Evolutionary conservation across 331 rosid species (phyloP), one percentile per base, ranked within the genome.

Genomic region (Cydonia oblonga): DNA sequence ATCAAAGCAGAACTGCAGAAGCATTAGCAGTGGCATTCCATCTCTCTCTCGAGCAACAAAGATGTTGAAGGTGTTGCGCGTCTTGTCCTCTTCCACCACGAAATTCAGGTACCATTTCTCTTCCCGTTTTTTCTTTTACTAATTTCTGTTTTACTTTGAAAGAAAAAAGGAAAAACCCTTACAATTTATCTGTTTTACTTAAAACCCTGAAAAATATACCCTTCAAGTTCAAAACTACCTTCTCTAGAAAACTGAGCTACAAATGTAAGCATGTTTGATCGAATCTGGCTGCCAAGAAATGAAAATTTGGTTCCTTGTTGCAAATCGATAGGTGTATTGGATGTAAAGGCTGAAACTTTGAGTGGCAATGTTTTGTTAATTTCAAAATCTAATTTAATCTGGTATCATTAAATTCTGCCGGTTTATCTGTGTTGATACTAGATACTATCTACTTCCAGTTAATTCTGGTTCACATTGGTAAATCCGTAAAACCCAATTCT

Each of bases 51-150:
- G 7, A 9, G 15, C 46, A 71, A 25, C 70, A 12, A 78, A 64
- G 81, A 89, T 85, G 96, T 82, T 85, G 70, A 89, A 79, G 84
- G 62, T 87, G 2, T 59, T 79, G 66, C 90, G 92, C 58, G 51
- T 71, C 30, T 42, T 87, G 4, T 35, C 75, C 40, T 77, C 76
- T 33, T 81, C 85, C 46, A 40, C 46, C 15, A 3, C 15, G 44
- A 38, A 38, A 38, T 38, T 10, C 60, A 85, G 90, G 92, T 89
- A 81, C 59, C 66, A 14, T 19, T 42, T 70, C n/a, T 53, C 18
- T 38, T 11, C 8, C 7, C 22, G 11, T 8, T 9, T 56, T 66
- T 30, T n/a, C 30, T 13, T 7, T 10, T 40, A 11, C 46, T 3
- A 40, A 40, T 14, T 44, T 35, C 25, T 20, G 2, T 13, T 68